Conservation (phyloP, 2,329 filamentous ascomycete genomes). For the Trichoderma endophyticum region DNA sequence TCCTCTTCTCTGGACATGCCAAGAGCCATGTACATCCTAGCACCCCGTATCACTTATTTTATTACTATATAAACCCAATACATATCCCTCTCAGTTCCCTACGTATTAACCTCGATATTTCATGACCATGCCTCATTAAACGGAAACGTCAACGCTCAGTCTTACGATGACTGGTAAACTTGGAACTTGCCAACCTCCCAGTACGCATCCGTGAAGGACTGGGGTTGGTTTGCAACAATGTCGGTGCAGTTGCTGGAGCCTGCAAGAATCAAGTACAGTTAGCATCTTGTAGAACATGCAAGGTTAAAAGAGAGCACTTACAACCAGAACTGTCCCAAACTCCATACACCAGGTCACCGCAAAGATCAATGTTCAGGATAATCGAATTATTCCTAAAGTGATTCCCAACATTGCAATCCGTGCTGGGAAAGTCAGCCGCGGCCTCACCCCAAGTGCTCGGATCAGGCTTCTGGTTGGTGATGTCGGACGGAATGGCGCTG, state of each 20-base stretch:
- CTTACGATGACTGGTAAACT: constrained; percentile 46
- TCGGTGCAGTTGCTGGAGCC: constrained; percentile 55
- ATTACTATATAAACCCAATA: not conserved
- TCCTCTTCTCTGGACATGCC: too few species aligned
- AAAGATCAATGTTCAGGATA: constrained; percentile 63
- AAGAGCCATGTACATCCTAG: not conserved
- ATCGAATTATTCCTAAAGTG: constrained; percentile 66
- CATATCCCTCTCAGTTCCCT: not conserved
- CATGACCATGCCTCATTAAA: not conserved
- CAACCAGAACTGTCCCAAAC: constrained; percentile 47
- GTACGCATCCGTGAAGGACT: constrained; percentile 56
- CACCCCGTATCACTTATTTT: not conserved
- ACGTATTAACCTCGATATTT: not conserved
- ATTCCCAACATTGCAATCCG: constrained; percentile 54
- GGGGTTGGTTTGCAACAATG: constrained; percentile 56
- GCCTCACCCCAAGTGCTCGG: constrained; percentile 61
- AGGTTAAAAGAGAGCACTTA: constrained; percentile 24
- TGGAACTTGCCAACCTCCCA: constrained; percentile 64
- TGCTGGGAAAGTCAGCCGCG: constrained; percentile 62
- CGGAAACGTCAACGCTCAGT: not conserved
- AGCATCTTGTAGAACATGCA: not conserved
- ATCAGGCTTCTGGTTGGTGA: constrained; percentile 51
- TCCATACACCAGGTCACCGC: constrained; percentile 53
- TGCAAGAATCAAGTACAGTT: constrained; percentile 21
- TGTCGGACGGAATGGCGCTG: constrained; percentile 47